Evolutionary conservation across 345 rosid species (phyloP).

Genomic region (Dipteronia dyeriana): DNA sequence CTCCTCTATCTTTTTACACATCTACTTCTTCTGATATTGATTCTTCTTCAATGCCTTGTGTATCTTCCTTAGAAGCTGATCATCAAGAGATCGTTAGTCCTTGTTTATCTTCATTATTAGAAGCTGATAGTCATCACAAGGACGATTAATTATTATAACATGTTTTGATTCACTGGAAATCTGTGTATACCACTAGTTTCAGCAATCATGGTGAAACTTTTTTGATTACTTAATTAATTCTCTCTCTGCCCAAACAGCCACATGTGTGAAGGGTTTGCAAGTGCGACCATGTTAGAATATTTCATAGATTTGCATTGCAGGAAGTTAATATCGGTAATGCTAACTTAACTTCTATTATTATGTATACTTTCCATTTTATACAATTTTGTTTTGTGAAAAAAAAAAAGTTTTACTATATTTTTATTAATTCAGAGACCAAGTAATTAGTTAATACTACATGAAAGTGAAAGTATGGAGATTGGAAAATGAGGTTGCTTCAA

Average conservation of each 20-base stretch:
- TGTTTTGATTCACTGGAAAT: constrained; percentile 12
- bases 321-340: background rate
- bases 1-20: constrained; percentile 59
- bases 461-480: background rate
- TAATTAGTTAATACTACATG: background rate
- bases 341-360: background rate
- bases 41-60: constrained; percentile 48
- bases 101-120: constrained; percentile 42
- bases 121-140: constrained; percentile 27
- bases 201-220: constrained; percentile 14
- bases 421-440: no score
- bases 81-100: constrained; percentile 16
- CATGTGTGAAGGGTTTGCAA: constrained; percentile 1
- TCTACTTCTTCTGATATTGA: constrained; percentile 43
- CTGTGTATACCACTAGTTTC: constrained; percentile 26
- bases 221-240: background rate
- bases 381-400: background rate
- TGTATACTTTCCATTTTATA: background rate
- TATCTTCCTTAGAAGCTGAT: constrained; percentile 35
- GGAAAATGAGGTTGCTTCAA: constrained; percentile 36
- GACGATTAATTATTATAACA: constrained; percentile 12
- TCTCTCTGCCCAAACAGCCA: background rate
- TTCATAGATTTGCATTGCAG: background rate
- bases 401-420: no score
- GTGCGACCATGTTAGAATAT: constrained; percentile 2